phyloP scores from a whole-genome alignment of 805 yeast genomes.

The Naumovozyma baii region DNA sequence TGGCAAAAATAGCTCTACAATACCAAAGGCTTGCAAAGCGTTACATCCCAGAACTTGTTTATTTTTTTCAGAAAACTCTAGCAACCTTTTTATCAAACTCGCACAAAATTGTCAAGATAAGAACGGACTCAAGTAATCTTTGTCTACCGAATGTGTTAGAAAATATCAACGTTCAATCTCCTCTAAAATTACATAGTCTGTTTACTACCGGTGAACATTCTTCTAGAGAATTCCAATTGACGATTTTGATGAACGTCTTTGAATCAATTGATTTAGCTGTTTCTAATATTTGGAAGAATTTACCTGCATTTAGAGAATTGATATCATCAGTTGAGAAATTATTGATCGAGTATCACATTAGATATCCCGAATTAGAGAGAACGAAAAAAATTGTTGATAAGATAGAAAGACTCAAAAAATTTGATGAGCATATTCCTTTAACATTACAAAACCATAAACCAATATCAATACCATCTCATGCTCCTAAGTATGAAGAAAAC shows the following conservation, averaged over 20 bases:
- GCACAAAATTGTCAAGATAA: constrained; percentile 5
- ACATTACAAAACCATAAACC: constrained; percentile 76
- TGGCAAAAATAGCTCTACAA: constrained; percentile 53
- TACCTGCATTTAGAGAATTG: constrained; percentile 52
- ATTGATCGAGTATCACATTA: constrained; percentile 33
- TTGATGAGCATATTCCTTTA: constrained; percentile 58
- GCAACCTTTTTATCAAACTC: constrained; percentile 29
- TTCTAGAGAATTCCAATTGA: constrained; percentile 5
- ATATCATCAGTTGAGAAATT: constrained; percentile 38
- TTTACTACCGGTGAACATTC: constrained; percentile 28
- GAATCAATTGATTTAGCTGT: constrained; percentile 26
- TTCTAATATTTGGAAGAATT: constrained; percentile 48
- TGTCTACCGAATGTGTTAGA: constrained; percentile 11
- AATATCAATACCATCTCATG: constrained; percentile 69
- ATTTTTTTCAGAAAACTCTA: constrained; percentile 46
- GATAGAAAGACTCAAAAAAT: constrained; percentile 40
- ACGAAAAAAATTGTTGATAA: constrained; percentile 35
- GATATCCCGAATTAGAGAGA: constrained; percentile 28
- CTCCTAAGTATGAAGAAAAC: constrained; percentile 91
- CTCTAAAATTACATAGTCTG: constrained; percentile 15
- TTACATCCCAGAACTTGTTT: constrained; percentile 66
- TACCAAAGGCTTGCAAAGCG: constrained; percentile 79
- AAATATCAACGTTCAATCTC: constrained; percentile 4
- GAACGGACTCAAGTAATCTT: constrained; percentile 16
- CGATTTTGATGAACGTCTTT: constrained; percentile 24